A percentile compares a stretch with the other conserved stretches of the same genome.
These are phyloP conservation scores for Trichocomaceae sp. DNA, from an alignment of 2,329 filamentous ascomycete genomes.

Conservation along the genomic window DNA sequence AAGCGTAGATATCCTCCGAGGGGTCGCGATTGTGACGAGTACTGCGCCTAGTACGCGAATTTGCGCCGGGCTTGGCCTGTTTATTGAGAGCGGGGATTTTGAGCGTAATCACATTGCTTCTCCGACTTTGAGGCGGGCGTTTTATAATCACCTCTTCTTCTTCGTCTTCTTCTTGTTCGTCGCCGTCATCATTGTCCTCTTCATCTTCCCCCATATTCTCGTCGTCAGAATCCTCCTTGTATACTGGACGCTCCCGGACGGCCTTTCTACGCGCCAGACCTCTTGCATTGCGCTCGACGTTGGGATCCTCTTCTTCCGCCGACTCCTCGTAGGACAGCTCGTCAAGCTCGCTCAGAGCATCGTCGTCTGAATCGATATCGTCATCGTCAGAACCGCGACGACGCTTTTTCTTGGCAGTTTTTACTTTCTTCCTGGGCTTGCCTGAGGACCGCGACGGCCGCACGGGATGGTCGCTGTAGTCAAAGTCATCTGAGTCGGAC, in stretches of 20 bases:
- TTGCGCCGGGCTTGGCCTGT: constrained; percentile 21
- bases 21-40: constrained; percentile 55
- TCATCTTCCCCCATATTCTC: constrained; percentile 29
- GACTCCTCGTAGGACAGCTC: constrained; percentile 41
- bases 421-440: constrained; percentile 29
- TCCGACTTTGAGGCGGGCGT: constrained; percentile 17
- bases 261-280: constrained; percentile 51
- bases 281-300: constrained; percentile 50
- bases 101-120: too few species aligned
- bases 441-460: constrained; percentile 24
- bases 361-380: constrained; percentile 30
- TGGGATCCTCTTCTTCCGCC: constrained; percentile 35
- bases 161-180: constrained; percentile 19
- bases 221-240: constrained; percentile 48
- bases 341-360: constrained; percentile 34
- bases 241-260: constrained; percentile 49
- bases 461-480: constrained; percentile 36
- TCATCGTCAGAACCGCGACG: constrained; percentile 43
- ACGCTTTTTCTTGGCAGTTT: constrained; percentile 33
- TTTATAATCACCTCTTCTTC: constrained; percentile 9
- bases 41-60: constrained; percentile 42
- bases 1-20: constrained; percentile 49
- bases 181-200: constrained; percentile 30
- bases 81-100: constrained; percentile 18
- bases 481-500: constrained; percentile 41